phyloP scores from a whole-genome alignment of 2,329 filamentous ascomycete genomes.

The Fusarium devonianum region DNA sequence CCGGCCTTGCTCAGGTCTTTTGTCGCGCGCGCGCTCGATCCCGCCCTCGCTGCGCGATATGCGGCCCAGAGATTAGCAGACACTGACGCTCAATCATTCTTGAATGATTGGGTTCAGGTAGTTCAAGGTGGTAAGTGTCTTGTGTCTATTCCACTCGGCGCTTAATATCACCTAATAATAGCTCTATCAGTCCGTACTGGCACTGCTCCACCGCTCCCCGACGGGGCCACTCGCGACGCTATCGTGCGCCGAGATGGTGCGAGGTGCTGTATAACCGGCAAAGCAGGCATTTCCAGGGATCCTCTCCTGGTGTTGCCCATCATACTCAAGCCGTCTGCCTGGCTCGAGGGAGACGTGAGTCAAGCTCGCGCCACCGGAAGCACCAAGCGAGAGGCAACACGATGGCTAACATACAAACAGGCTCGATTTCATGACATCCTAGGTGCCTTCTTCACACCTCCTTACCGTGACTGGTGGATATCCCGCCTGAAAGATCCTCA shows the following conservation, averaged over 20 bases:
- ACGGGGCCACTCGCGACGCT: not conserved
- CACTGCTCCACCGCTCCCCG: not conserved
- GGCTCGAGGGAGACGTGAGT: conserved; percentile 9
- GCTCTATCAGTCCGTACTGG: too few relatives aligned
- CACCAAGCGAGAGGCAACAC: too few relatives aligned
- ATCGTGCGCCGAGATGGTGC: conserved; percentile 15
- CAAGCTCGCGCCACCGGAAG: not conserved
- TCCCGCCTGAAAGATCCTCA: conserved; percentile 27
- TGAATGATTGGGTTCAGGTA: too few relatives aligned
- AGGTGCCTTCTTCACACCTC: conserved; percentile 41
- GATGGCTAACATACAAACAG: not conserved
- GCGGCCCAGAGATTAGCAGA: too few relatives aligned
- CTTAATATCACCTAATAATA: too few relatives aligned
- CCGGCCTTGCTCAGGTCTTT: too few relatives aligned
- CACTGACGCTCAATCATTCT: too few relatives aligned
- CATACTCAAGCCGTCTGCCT: conserved; percentile 7
- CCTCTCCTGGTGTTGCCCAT: conserved; percentile 9
- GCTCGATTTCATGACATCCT: conserved; percentile 18
- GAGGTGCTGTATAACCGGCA: conserved; percentile 24
- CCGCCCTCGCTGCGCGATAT: too few relatives aligned
- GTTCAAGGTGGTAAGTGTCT: too few relatives aligned
- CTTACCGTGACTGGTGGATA: conserved; percentile 46
- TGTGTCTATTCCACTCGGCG: too few relatives aligned
- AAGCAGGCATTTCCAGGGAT: conserved; percentile 1
- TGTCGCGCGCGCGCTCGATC: too few relatives aligned